Conservation (phyloP, 352 stramenopile species). For the Aphanomyces invadans region DNA sequence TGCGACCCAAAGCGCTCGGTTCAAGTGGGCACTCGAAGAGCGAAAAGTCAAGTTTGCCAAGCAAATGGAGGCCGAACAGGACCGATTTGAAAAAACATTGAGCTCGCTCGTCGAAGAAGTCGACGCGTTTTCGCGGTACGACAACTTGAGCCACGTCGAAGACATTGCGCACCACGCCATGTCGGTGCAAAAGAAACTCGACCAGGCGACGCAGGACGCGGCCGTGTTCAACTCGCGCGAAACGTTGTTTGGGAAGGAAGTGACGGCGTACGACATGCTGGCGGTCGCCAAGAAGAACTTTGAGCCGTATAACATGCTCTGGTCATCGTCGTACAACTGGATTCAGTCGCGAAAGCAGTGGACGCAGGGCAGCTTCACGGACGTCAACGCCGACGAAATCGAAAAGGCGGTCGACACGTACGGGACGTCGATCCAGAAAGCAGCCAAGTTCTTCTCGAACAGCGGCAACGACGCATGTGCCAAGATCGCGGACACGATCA, state of each 20-base stretch:
- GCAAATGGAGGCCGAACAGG: slow-evolving; percentile 92
- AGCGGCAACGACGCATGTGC: slow-evolving; percentile 76
- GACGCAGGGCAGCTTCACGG: slow-evolving; percentile 86
- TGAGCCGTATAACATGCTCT: slow-evolving; percentile 91
- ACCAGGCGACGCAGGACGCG: slow-evolving; percentile 85
- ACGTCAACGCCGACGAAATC: slow-evolving; percentile 88
- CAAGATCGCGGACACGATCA: slow-evolving; percentile 87
- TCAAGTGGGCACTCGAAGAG: slow-evolving; percentile 69
- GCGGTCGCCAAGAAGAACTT: slow-evolving; percentile 87
- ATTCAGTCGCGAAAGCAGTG: slow-evolving; percentile 87
- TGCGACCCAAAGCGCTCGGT: slow-evolving; percentile 59
- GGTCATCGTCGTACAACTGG: slow-evolving; percentile 87
- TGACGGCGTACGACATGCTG: slow-evolving; percentile 86
- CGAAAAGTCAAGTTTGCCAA: slow-evolving; percentile 84
- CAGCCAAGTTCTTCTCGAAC: slow-evolving; percentile 89
- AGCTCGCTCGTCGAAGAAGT: slow-evolving; percentile 78
- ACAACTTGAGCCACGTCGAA: slow-evolving; percentile 84
- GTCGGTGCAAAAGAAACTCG: slow-evolving; percentile 80
- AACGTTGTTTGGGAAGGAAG: slow-evolving; percentile 78
- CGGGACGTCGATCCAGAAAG: slow-evolving; percentile 83
- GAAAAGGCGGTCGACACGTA: slow-evolving; percentile 86
- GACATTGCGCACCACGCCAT: slow-evolving; percentile 81
- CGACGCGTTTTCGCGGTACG: slow-evolving; percentile 78
- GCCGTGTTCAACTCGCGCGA: slow-evolving; percentile 91
- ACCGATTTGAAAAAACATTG: slow-evolving; percentile 86